Evolutionary conservation across 352 stramenopile genomes (phyloP).

Genomic region (Achlya hypogyna): DNA sequence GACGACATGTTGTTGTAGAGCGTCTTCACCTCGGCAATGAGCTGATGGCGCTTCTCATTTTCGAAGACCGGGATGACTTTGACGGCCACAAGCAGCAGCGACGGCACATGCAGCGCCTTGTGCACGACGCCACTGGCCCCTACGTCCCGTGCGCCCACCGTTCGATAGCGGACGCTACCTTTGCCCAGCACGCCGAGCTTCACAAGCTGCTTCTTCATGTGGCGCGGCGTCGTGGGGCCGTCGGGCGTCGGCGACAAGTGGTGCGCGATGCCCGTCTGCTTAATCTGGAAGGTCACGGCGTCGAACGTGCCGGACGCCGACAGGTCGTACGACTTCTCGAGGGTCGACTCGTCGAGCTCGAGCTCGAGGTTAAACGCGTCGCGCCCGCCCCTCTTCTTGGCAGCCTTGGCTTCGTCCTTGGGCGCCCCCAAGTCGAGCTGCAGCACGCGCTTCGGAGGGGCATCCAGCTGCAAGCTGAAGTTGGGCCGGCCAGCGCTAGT

Average conservation of each 20-base stretch:
- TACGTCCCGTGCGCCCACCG: not conserved
- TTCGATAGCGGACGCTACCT: not conserved
- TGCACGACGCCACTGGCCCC: constrained; percentile 84
- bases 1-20: constrained; percentile 82
- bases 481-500: constrained; percentile 31
- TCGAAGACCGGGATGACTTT: constrained; percentile 89
- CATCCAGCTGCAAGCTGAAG: constrained; percentile 67
- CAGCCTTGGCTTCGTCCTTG: constrained; percentile 30
- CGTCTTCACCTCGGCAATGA: constrained; percentile 79
- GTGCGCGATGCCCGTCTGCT: constrained; percentile 61
- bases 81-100: constrained; percentile 80
- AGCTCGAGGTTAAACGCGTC: constrained; percentile 68
- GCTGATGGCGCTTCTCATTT: constrained; percentile 76
- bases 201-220: constrained; percentile 54
- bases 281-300: constrained; percentile 73
- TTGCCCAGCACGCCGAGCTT: constrained; percentile 72
- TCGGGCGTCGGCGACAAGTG: constrained; percentile 30
- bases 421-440: constrained; percentile 33
- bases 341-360: constrained; percentile 40
- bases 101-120: constrained; percentile 84
- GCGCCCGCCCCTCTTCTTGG: constrained; percentile 55
- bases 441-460: constrained; percentile 28
- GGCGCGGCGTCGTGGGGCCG: not conserved
- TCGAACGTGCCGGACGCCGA: constrained; percentile 76
- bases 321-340: constrained; percentile 73